A percentile compares a stretch with the other conserved stretches of the same genome.
phyloP scores from a whole-genome alignment of 208 protist species.

The Leishmania tarentolae region DNA sequence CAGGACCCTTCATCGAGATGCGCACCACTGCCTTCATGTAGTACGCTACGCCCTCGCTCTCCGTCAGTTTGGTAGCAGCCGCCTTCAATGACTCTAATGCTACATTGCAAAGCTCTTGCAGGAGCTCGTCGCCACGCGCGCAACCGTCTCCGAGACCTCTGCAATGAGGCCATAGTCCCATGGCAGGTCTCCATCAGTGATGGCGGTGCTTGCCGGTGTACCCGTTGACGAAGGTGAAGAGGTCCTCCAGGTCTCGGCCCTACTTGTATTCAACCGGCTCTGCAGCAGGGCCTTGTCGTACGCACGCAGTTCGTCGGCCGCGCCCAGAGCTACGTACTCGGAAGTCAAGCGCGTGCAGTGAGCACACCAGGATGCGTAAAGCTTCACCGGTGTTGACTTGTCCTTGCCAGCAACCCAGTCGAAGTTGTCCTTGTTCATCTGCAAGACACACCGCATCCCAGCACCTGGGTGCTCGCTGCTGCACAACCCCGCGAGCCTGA shows the following conservation, averaged over 20 bases:
- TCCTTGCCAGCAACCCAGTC: conserved; percentile 54
- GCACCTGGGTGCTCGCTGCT: conserved; percentile 30
- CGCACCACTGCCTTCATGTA: conserved; percentile 49
- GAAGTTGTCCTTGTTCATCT: conserved; percentile 59
- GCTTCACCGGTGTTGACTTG: conserved; percentile 64
- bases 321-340: conserved; percentile 38
- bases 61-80: not conserved
- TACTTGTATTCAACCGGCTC: conserved; percentile 52
- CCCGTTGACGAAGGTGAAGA: conserved; percentile 74
- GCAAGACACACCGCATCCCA: conserved; percentile 38
- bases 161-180: conserved; percentile 42
- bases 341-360: conserved; percentile 72
- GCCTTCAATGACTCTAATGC: conserved; percentile 26
- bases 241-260: conserved; percentile 42
- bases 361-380: conserved; percentile 92
- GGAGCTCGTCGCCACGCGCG: conserved; percentile 10
- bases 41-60: conserved; percentile 19
- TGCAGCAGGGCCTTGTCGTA: conserved; percentile 40
- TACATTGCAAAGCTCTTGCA: conserved; percentile 15
- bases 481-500: conserved; percentile 16
- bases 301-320: conserved; percentile 32
- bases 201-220: conserved; percentile 43
- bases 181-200: conserved; percentile 54
- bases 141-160: conserved; percentile 29
- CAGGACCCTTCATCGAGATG: conserved; percentile 30